These are phyloP conservation scores for Saccharomycopsis guyanensis DNA, from an alignment of 805 yeast genomes.

Conservation along the genomic window DNA sequence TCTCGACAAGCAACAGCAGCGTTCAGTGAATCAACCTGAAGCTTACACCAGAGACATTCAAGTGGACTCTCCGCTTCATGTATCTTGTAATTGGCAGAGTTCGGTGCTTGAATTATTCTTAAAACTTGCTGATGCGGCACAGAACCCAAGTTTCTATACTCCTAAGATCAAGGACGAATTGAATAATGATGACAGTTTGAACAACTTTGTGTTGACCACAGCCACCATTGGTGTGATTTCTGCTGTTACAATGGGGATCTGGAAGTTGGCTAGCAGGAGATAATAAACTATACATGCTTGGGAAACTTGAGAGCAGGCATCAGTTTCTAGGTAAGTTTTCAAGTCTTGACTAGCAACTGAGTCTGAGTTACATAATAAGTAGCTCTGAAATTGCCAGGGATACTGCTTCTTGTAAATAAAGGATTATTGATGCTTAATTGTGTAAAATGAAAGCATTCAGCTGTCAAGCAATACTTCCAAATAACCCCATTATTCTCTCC, in stretches of 20 bases:
- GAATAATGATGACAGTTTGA: conserved; percentile 33
- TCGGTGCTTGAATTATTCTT: conserved; percentile 79
- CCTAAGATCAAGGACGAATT: conserved; percentile 68
- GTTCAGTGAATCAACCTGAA: conserved; percentile 83
- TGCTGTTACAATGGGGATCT: conserved; percentile 55
- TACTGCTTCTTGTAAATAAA: too few species aligned
- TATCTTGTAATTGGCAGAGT: conserved; percentile 84
- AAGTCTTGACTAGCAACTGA: too few species aligned
- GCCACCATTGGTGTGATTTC: conserved; percentile 65
- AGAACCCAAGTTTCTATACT: conserved; percentile 67
- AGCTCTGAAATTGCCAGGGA: too few species aligned
- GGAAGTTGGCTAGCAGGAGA: conserved; percentile 31
- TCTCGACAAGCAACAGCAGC: conserved; percentile 88
- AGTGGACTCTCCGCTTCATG: conserved; percentile 73
- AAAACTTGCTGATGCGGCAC: conserved; percentile 84
- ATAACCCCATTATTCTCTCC: too few species aligned
- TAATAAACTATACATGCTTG: not conserved
- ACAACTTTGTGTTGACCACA: conserved; percentile 49
- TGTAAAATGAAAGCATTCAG: too few species aligned
- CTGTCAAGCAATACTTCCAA: too few species aligned
- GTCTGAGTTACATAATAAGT: too few species aligned
- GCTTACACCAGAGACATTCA: conserved; percentile 54
- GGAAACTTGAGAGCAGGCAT: too few species aligned
- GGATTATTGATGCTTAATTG: too few species aligned
- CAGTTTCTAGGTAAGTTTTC: too few species aligned